Conservation (phyloP, 2,329 filamentous ascomycete species). For the Talaromyces piceae region DNA sequence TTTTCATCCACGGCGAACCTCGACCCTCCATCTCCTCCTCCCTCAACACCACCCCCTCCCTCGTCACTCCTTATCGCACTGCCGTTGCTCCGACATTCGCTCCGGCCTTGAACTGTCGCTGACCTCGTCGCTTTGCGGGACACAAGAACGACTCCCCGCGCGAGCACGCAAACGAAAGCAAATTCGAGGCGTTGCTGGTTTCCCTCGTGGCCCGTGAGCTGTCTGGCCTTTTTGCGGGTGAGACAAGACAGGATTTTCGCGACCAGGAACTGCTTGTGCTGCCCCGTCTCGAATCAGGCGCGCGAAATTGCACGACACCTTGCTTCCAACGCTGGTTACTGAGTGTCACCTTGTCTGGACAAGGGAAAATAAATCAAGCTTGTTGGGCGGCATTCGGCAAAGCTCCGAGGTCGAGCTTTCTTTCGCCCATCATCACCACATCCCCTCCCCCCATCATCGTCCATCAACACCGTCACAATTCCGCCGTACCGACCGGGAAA, state of each 20-base stretch:
- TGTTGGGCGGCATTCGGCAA: background rate
- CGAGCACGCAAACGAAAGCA: background rate
- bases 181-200: background rate
- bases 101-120: background rate
- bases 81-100: no score
- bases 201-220: background rate
- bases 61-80: no score
- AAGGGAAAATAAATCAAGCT: background rate
- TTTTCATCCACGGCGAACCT: background rate
- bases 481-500: background rate
- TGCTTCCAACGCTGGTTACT: background rate
- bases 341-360: background rate
- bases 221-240: background rate
- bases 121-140: background rate
- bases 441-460: background rate
- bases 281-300: background rate
- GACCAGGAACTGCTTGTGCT: no score
- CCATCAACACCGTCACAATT: no score
- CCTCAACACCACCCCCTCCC: no score
- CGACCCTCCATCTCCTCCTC: background rate
- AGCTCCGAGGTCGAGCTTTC: background rate
- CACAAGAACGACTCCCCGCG: no score
- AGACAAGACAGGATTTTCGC: background rate
- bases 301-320: background rate
- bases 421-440: background rate